These are phyloP conservation scores for Fusarium piperis DNA, from an alignment of 2,329 filamentous ascomycete species.

Conservation along the genomic window DNA sequence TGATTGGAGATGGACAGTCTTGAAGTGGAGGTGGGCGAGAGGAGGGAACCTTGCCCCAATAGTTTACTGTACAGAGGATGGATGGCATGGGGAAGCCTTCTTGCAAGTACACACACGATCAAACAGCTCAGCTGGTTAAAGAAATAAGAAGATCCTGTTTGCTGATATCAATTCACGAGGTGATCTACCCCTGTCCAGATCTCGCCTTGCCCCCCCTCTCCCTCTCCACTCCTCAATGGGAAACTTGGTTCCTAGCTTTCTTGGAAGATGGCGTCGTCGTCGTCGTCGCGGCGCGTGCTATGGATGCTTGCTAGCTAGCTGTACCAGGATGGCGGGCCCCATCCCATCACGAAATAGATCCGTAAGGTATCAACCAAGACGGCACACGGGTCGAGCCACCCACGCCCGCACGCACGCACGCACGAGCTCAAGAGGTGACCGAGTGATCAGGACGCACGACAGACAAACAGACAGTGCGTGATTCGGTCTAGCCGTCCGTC, in stretches of 20 bases:
- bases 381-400: conserved; percentile 14
- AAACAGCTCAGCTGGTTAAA: background rate
- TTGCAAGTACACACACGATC: conserved; percentile 3
- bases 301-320: background rate
- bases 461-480: conserved; percentile 15
- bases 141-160: background rate
- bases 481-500: conserved; percentile 26
- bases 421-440: background rate
- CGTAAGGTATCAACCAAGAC: background rate
- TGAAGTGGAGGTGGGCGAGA: conserved; percentile 6
- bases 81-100: background rate
- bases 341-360: background rate
- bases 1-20: conserved; percentile 18
- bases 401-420: conserved; percentile 4
- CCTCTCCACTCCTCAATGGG: background rate
- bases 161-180: background rate
- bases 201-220: background rate
- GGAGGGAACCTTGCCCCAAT: conserved; percentile 12
- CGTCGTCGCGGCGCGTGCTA: background rate
- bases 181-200: background rate
- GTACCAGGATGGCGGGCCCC: conserved; percentile 2
- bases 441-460: conserved; percentile 26
- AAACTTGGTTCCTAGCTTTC: conserved; percentile 7
- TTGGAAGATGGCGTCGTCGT: background rate
- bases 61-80: background rate